phyloP scores from a whole-genome alignment of 2,329 filamentous ascomycete species.

The Pseudopyrenochaeta lycopersici region DNA sequence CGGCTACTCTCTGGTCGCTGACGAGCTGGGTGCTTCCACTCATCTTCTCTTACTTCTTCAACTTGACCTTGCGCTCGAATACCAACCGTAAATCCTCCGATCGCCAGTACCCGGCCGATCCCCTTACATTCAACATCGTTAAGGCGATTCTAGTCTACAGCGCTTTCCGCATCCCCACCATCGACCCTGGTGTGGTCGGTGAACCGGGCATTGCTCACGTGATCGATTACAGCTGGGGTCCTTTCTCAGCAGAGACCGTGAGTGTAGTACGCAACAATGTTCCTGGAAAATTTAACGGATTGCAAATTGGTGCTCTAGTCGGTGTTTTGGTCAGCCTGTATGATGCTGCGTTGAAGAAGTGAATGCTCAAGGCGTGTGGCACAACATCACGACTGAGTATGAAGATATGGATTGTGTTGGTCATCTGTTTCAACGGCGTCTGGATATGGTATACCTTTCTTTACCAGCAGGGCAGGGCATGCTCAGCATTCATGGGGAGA shows the following conservation, averaged over 20 bases:
- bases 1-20: slow-evolving; percentile 77
- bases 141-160: slow-evolving; percentile 85
- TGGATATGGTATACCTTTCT: neutral
- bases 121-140: slow-evolving; percentile 86
- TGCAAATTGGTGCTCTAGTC: slow-evolving; percentile 74
- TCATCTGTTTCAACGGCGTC: neutral
- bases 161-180: slow-evolving; percentile 67
- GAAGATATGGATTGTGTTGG: neutral
- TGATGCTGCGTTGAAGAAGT: slow-evolving; percentile 76
- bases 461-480: neutral
- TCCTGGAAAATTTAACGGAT: slow-evolving; percentile 75
- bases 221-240: slow-evolving; percentile 54
- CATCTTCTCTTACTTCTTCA: slow-evolving; percentile 86
- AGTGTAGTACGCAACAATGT: slow-evolving; percentile 71
- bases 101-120: slow-evolving; percentile 74
- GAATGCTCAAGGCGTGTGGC: neutral
- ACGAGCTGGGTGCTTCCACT: slow-evolving; percentile 77
- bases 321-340: slow-evolving; percentile 76
- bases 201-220: slow-evolving; percentile 64
- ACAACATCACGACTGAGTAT: neutral
- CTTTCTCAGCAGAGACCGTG: slow-evolving; percentile 68
- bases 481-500: neutral
- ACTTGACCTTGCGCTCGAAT: slow-evolving; percentile 72
- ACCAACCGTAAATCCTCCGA: slow-evolving; percentile 53
- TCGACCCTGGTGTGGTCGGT: slow-evolving; percentile 22